Evolutionary conservation across 441 rosid species (phyloP).

Genomic region (Daphne laureola): DNA sequence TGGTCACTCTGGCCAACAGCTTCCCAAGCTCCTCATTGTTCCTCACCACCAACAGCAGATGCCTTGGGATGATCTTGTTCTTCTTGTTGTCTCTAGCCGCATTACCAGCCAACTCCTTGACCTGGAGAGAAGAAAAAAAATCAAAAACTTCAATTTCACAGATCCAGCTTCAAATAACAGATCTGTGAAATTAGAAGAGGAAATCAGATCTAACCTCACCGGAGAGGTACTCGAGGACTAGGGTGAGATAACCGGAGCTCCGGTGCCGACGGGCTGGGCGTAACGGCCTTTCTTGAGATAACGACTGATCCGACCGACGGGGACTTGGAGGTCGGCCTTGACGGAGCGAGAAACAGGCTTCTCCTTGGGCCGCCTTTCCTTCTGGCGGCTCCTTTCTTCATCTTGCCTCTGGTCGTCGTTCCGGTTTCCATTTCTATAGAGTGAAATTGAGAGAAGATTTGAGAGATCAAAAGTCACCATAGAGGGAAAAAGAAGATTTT

Average conservation of each 20-base stretch:
- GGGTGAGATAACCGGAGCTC: conserved; percentile 21
- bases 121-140: conserved; percentile 20
- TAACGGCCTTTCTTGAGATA: conserved; percentile 23
- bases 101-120: conserved; percentile 27
- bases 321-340: conserved; percentile 14
- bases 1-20: too few relatives aligned
- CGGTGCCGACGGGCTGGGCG: conserved; percentile 16
- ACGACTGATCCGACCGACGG: conserved; percentile 16
- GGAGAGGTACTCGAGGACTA: conserved; percentile 20
- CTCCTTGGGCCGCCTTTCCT: conserved; percentile 3
- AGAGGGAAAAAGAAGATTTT: too few relatives aligned
- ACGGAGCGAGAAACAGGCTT: conserved; percentile 11
- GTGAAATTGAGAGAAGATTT: too few relatives aligned
- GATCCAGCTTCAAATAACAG: too few relatives aligned
- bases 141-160: too few relatives aligned
- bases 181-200: neutral
- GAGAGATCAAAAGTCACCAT: too few relatives aligned
- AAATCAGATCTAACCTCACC: conserved; percentile 16
- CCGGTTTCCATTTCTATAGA: too few relatives aligned
- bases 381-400: too few relatives aligned
- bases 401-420: too few relatives aligned
- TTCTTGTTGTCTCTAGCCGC: conserved; percentile 33
- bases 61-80: conserved; percentile 23
- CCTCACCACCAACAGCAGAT: conserved; percentile 26
- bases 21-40: conserved; percentile 28